Percentiles rank a stretch among this genome's conserved stretches.
These are phyloP conservation scores for Nakaseomyces bracarensis DNA, from an alignment of 1,139 yeast genomes.

Conservation along the genomic window DNA sequence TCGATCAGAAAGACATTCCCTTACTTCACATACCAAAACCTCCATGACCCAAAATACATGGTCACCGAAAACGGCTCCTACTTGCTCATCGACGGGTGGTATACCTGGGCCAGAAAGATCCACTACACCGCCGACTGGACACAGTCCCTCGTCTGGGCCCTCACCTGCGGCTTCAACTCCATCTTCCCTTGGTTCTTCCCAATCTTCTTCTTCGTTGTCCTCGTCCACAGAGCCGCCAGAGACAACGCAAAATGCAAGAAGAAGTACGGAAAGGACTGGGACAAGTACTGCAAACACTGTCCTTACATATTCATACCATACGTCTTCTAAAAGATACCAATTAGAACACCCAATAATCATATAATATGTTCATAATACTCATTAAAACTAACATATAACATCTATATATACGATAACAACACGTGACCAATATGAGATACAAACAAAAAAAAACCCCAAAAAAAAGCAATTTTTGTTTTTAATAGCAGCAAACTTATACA, in stretches of 20 bases:
- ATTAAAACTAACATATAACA: too few relatives aligned
- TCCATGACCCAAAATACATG: slow-evolving; percentile 77
- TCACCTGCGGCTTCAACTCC: slow-evolving; percentile 77
- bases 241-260: slow-evolving; percentile 74
- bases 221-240: slow-evolving; percentile 80
- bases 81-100: slow-evolving; percentile 91
- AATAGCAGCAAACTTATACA: too few relatives aligned
- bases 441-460: too few relatives aligned
- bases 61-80: slow-evolving; percentile 76
- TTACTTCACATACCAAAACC: slow-evolving; percentile 72
- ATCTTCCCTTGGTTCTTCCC: slow-evolving; percentile 98
- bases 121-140: slow-evolving; percentile 93
- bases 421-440: too few relatives aligned
- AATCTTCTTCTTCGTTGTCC: slow-evolving; percentile 73
- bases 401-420: too few relatives aligned
- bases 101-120: slow-evolving; percentile 79
- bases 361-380: too few relatives aligned
- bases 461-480: too few relatives aligned
- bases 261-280: slow-evolving; percentile 95
- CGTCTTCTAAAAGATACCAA: slow-evolving; percentile 41
- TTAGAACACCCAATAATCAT: background rate
- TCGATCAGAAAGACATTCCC: slow-evolving; percentile 82
- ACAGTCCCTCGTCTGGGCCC: slow-evolving; percentile 86
- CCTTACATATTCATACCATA: slow-evolving; percentile 91
- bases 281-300: slow-evolving; percentile 71